Evolutionary conservation across 257 asterid species (phyloP), one percentile per base, ranked within the genome.

Genomic region (Gentiana straminea): DNA sequence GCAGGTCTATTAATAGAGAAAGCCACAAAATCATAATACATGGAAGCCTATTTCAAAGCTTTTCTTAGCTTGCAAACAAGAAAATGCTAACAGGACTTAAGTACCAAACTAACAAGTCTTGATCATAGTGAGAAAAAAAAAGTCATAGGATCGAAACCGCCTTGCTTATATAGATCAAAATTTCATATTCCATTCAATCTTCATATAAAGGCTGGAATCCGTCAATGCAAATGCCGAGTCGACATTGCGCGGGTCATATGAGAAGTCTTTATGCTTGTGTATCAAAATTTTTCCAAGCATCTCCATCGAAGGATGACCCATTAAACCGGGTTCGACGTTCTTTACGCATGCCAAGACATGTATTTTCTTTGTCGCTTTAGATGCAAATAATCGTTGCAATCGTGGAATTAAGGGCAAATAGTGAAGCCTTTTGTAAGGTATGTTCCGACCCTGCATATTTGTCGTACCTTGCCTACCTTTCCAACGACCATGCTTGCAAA

Each of bases 131-230:
- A n/a, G n/a, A n/a, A n/a, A n/a, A n/a, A n/a, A n/a, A n/a, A n/a
- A n/a, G n/a, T n/a, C n/a, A n/a, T n/a, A n/a, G n/a, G n/a, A n/a
- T n/a, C n/a, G n/a, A n/a, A n/a, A n/a, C n/a, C n/a, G n/a, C n/a
- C n/a, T n/a, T n/a, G n/a, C n/a, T n/a, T n/a, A n/a, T n/a, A n/a
- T n/a, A n/a, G n/a, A n/a, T n/a, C n/a, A n/a, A n/a, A n/a, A n/a
- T n/a, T n/a, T n/a, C n/a, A n/a, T n/a, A n/a, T n/a, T n/a, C n/a
- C n/a, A n/a, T n/a, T n/a, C n/a, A n/a, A n/a, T n/a, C n/a, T n/a
- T n/a, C n/a, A n/a, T n/a, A n/a, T n/a, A 62, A 52, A 8, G 59
- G 52, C 15, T 33, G n/a, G 55, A 63, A 63, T 8, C 55, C 55
- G 34, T 63, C 49, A 1, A 47, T 63, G 39, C 68, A 63, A 6